A percentile compares a stretch with the other conserved stretches of the same genome.
phyloP scores from a whole-genome alignment of 805 yeast species.

The Lipomyces chichibuensis region DNA sequence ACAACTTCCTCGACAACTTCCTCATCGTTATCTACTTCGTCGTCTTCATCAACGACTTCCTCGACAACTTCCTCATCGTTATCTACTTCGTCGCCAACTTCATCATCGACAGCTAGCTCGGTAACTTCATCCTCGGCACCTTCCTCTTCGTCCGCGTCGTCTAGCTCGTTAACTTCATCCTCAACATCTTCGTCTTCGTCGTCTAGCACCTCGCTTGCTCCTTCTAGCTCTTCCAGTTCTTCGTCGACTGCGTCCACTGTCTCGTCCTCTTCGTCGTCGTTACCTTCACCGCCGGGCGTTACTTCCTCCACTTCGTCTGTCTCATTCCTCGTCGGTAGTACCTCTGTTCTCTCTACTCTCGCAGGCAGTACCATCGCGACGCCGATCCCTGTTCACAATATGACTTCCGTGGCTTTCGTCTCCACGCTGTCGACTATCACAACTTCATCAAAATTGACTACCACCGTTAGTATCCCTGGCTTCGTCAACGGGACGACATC shows the following conservation, averaged over 20 bases:
- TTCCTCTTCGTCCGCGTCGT: conserved; percentile 1
- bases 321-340: not conserved
- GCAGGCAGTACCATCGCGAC: conserved; percentile 1
- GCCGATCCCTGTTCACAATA: conserved; percentile 1
- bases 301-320: conserved; percentile 39
- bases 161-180: conserved; percentile 6
- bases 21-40: not conserved
- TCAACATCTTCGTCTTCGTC: not conserved
- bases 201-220: not conserved
- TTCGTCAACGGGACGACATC: not conserved
- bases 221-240: not conserved
- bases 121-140: not conserved
- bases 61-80: conserved; percentile 8
- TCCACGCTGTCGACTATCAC: not conserved
- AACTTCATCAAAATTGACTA: not conserved
- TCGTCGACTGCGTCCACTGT: not conserved
- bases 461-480: not conserved
- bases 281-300: not conserved
- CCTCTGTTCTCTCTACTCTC: not conserved
- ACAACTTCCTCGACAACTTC: conserved; percentile 13
- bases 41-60: conserved; percentile 1
- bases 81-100: no score
- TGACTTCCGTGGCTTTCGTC: not conserved
- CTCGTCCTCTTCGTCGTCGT: not conserved
- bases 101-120: conserved; percentile 1